Base-by-base conservation (phyloP, 176 grass and related monocot species). In the Neostapfia colusana region DNA sequence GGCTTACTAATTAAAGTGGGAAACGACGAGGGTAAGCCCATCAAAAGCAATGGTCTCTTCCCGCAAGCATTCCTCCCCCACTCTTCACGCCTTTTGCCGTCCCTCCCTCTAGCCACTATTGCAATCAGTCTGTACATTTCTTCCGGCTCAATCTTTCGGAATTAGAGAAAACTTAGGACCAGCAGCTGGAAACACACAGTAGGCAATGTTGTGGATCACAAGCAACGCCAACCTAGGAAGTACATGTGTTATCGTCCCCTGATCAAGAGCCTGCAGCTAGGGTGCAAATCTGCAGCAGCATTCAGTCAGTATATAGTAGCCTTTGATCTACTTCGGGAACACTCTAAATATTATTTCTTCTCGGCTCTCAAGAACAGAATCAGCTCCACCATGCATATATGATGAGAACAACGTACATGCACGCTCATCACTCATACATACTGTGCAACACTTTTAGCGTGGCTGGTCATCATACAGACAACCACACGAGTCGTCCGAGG, bases 181-280 rank as follows among this genome's bases (percentile, higher is more conserved):
- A 28, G 45, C n/a, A n/a, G n/a, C n/a, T n/a, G 13, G 51, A 23
- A 14, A 70, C n/a, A n/a, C n/a, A 58, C 11, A 53, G 28, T 6
- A 1, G 65, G 8, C 46, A 36, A 7, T 50, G 40, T 8, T 65
- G 76, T n/a, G 49, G 67, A 82, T 60, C 66, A 14, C 79, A 82
- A 60, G 79, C 79, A 48, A 87, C 73, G 21, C 67, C 79, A 57
- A 82, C 12, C 37, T 69, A 71, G 36, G 23, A 67, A 46, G 11
- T 36, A 56, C 58, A 26, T 14, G 14, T 73, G n/a, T n/a, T n/a
- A n/a, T 49, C 21, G n/a, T 2, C 17, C 17, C 28, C 27, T 66
- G 51, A 60, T 46, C 69, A 59, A 37, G 20, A 70, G 7, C 15
- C 71, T 37, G 55, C 15, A 38, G 15, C 65, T n/a, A n/a, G n/a